Base-by-base conservation (phyloP, 169 alveolate species). In the Cryptosporidium tyzzeri region DNA sequence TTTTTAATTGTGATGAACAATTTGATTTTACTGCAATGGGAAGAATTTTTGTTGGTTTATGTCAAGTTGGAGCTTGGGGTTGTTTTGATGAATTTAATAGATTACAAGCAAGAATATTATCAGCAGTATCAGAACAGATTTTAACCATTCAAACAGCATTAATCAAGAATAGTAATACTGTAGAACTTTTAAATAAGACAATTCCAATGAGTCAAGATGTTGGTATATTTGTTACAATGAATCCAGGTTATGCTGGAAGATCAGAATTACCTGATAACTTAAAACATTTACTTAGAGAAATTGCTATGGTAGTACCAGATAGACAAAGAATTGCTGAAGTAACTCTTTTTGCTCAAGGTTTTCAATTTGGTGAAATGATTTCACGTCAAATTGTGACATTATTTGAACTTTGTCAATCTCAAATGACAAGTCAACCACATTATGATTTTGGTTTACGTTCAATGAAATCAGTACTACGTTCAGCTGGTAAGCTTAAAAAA, bases 31-130 rank as follows among this genome's bases (percentile, higher is more conserved):
- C 96, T 70, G 99, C 99, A 45, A 98, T 98, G 99, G 99, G 97
- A 62, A 93, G 99, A 92, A 97, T 96, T 58, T 97, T 97, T 84
- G 97, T 97, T 68, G 99, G 99, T 29, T 92, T 97, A 21, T 96
- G 98, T 21, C 95, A 95, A 75, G 98, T 96, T 6, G 99, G 99
- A 37, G 99, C 99, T 7, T 98, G 99, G 99, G 99, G 99, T 33
- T 98, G 99, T 91, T 98, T 98, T 85, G 99, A 98, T 94, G 99
- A 98, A 93, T 98, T 98, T 93, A 98, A 98, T 91, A 93, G 99
- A 85, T 93, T 97, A 44, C 99, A 96, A 84, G 99, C 97, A 85
- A 92, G 99, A 55, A 97, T 97, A 92, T 94, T 98, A 12, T 96
- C 99, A 0, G 99, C 99, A 18, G 97, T 97, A 26, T 96, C 99